These are phyloP conservation scores for Parmelia sp. DNA, from an alignment of 495 filamentous ascomycete species.

Conservation along the genomic window DNA sequence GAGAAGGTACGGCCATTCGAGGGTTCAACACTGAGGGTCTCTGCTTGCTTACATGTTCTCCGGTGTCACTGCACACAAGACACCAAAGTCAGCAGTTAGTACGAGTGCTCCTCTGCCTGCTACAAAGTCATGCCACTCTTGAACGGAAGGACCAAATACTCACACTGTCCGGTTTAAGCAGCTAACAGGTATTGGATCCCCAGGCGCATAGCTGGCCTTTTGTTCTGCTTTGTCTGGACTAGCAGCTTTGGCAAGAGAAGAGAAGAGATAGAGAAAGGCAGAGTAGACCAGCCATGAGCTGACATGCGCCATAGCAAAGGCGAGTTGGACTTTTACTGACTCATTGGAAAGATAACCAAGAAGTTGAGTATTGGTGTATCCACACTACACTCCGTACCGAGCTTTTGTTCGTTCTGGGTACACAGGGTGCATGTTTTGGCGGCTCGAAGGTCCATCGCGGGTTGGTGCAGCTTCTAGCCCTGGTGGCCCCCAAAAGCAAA, in stretches of 20 bases:
- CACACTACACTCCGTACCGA: neutral
- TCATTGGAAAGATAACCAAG: neutral
- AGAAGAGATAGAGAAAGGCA: conserved; percentile 3
- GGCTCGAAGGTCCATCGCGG: conserved; percentile 3
- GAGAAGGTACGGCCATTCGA: neutral
- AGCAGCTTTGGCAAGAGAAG: conserved; percentile 10
- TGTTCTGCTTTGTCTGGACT: conserved; percentile 35
- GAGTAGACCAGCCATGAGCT: conserved; percentile 7
- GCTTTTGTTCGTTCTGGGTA: neutral
- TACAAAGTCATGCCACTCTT: too few species aligned
- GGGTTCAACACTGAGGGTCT: conserved; percentile 1
- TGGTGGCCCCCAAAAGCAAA: too few species aligned
- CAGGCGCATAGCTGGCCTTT: conserved; percentile 43
- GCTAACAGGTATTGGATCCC: conserved; percentile 53
- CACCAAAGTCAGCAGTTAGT: conserved; percentile 9
- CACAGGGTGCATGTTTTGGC: neutral
- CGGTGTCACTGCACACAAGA: conserved; percentile 42
- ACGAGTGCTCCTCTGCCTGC: neutral
- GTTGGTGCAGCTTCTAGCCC: too few species aligned
- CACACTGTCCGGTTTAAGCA: conserved; percentile 65
- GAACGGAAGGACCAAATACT: conserved; percentile 27
- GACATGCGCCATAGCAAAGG: conserved; percentile 1
- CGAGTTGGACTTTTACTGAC: neutral
- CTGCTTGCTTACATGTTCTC: conserved; percentile 52
- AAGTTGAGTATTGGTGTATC: neutral